A percentile compares a stretch with the other conserved stretches of the same genome.
Evolutionary conservation across 805 yeast species (phyloP).

Genomic region (Jamesozyma piceae): DNA sequence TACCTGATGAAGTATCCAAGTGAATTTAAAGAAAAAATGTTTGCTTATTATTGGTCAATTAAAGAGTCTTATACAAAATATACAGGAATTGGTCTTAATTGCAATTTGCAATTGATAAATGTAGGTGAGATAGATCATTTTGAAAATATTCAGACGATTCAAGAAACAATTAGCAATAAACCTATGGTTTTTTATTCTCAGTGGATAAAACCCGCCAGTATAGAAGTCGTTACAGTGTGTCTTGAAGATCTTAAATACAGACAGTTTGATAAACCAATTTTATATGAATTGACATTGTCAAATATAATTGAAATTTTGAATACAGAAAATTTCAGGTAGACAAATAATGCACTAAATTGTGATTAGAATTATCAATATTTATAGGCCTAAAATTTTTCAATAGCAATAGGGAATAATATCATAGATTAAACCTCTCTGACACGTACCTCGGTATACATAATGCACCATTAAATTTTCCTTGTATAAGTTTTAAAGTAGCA

Average conservation of each 20-base stretch:
- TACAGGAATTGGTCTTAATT: constrained; percentile 50
- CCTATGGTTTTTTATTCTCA: constrained; percentile 14
- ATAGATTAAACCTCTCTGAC: constrained; percentile 1
- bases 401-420: background rate
- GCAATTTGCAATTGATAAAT: constrained; percentile 26
- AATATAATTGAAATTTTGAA: no score
- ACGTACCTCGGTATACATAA: constrained; percentile 22
- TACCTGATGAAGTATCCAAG: constrained; percentile 21
- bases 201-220: constrained; percentile 13
- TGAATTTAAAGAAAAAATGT: constrained; percentile 23
- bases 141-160: background rate
- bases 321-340: no score
- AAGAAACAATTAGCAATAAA: constrained; percentile 6
- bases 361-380: no score
- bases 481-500: constrained; percentile 39
- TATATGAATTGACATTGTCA: background rate
- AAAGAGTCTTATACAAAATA: constrained; percentile 69
- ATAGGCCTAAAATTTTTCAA: no score
- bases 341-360: no score
- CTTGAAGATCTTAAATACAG: no score
- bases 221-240: constrained; percentile 15
- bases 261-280: background rate
- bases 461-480: constrained; percentile 23
- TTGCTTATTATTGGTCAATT: constrained; percentile 66
- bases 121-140: constrained; percentile 15